Percentiles rank a stretch among this genome's conserved stretches.
phyloP scores from a whole-genome alignment of 495 filamentous ascomycete genomes.

The Bryoglossum gracile region DNA sequence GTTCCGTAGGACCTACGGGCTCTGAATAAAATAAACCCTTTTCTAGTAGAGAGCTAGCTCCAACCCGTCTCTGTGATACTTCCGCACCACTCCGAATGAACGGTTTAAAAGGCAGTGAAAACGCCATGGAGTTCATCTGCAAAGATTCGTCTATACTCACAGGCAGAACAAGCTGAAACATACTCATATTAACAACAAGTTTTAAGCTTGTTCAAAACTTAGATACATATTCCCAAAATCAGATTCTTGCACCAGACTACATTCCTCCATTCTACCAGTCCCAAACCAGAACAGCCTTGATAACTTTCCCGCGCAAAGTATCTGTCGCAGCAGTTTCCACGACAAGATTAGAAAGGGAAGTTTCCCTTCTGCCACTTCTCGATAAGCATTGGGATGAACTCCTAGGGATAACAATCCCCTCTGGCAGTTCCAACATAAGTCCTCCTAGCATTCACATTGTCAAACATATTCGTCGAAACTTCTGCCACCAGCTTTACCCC shows the following conservation, averaged over 20 bases:
- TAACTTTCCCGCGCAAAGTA: conserved; percentile 11
- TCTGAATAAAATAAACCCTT: too few relatives aligned
- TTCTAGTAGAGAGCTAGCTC: too few relatives aligned
- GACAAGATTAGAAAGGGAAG: conserved; percentile 19
- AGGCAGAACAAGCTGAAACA: too few relatives aligned
- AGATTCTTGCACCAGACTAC: not conserved
- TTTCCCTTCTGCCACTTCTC: conserved; percentile 10
- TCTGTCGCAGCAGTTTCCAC: conserved; percentile 10
- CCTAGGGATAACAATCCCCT: conserved; percentile 19
- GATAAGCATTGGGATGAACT: conserved; percentile 18
- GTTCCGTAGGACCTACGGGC: too few relatives aligned
- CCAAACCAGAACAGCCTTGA: conserved; percentile 17
- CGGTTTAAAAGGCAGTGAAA: too few relatives aligned
- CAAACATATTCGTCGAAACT: conserved; percentile 7
- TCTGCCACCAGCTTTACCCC: conserved; percentile 8
- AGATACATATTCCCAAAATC: too few relatives aligned
- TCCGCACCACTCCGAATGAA: too few relatives aligned
- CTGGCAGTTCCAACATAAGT: conserved; percentile 12
- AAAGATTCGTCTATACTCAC: too few relatives aligned
- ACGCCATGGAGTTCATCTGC: too few relatives aligned
- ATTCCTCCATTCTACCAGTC: not conserved
- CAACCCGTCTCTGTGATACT: too few relatives aligned
- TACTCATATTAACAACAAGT: too few relatives aligned
- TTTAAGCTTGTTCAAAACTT: too few relatives aligned
- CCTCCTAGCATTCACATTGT: conserved; percentile 12